phyloP scores from a whole-genome alignment of 2,329 filamentous ascomycete species.

The Botrytis sinoallii region DNA sequence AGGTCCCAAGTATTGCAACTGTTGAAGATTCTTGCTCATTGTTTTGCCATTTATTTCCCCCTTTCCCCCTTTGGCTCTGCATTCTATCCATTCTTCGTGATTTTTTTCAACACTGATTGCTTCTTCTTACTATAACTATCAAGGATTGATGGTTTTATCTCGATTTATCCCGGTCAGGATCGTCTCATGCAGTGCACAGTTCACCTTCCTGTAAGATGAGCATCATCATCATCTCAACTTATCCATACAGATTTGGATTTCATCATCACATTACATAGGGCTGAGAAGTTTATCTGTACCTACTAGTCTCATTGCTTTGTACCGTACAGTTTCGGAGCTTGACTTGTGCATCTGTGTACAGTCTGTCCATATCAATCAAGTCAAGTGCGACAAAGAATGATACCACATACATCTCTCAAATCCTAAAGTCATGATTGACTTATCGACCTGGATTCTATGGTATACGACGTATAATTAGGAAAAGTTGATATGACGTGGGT shows the following conservation, averaged over 20 bases:
- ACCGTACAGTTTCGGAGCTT: not conserved
- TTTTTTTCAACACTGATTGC: not conserved
- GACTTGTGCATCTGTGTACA: not conserved
- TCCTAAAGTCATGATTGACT: not conserved
- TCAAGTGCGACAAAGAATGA: constrained; percentile 4
- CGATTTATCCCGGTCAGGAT: not conserved
- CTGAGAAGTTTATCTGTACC: constrained; percentile 15
- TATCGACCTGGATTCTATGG: not conserved
- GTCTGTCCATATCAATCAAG: constrained; percentile 1
- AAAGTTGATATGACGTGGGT: constrained; percentile 6
- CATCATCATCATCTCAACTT: constrained; percentile 9
- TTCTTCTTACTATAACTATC: not conserved
- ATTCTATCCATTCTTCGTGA: not conserved
- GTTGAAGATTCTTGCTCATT: not conserved
- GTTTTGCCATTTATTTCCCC: not conserved
- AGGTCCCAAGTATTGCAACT: not conserved
- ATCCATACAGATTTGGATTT: not conserved
- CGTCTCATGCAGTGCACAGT: constrained; percentile 13
- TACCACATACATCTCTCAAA: not conserved
- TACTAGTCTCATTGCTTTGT: not conserved
- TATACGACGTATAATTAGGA: not conserved
- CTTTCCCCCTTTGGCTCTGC: not conserved
- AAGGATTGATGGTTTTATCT: not conserved
- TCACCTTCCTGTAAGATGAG: constrained; percentile 9
- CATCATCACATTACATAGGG: not conserved